phyloP scores from a whole-genome alignment of 2,329 filamentous ascomycete genomes.

The Colletotrichum tropicicola region DNA sequence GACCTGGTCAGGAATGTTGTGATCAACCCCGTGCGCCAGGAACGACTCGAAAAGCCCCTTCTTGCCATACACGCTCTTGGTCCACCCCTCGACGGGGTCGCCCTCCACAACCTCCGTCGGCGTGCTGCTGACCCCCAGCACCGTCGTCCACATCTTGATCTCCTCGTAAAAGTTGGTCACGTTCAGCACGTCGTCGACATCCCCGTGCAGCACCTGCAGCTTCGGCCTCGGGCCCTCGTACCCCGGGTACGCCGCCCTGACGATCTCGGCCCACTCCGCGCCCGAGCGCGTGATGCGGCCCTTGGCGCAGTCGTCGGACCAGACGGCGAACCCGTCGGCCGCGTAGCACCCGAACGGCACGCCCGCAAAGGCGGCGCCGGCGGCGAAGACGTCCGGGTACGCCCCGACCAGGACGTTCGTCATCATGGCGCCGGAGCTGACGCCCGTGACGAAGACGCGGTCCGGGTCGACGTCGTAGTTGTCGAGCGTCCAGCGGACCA shows the following conservation, averaged over 20 bases:
- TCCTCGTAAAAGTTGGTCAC: slow-evolving; percentile 63
- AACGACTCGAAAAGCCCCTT: slow-evolving; percentile 31
- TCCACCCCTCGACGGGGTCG: slow-evolving; percentile 22
- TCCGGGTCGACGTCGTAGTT: slow-evolving; percentile 55
- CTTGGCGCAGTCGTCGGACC: slow-evolving; percentile 62
- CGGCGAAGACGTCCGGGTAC: slow-evolving; percentile 62
- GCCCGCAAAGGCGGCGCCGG: slow-evolving; percentile 54
- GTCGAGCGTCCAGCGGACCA: slow-evolving; percentile 59
- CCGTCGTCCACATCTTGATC: slow-evolving; percentile 61
- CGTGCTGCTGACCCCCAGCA: slow-evolving; percentile 32
- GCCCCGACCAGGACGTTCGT: slow-evolving; percentile 59
- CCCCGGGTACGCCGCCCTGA: slow-evolving; percentile 54
- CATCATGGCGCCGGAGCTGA: slow-evolving; percentile 65
- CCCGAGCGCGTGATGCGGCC: slow-evolving; percentile 51
- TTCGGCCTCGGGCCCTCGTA: slow-evolving; percentile 62
- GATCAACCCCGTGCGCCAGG: slow-evolving; percentile 27
- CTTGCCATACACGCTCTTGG: slow-evolving; percentile 32
- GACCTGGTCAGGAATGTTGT: slow-evolving; percentile 31
- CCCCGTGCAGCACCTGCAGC: slow-evolving; percentile 67
- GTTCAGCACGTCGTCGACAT: slow-evolving; percentile 57
- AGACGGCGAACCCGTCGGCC: slow-evolving; percentile 48
- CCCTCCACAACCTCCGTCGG: slow-evolving; percentile 18
- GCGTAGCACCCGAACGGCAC: slow-evolving; percentile 60
- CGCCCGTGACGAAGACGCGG: slow-evolving; percentile 60
- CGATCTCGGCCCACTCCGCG: slow-evolving; percentile 44